These are phyloP conservation scores for Incumbomyces delicatus DNA, from an alignment of 2,329 filamentous ascomycete species.

Conservation along the genomic window DNA sequence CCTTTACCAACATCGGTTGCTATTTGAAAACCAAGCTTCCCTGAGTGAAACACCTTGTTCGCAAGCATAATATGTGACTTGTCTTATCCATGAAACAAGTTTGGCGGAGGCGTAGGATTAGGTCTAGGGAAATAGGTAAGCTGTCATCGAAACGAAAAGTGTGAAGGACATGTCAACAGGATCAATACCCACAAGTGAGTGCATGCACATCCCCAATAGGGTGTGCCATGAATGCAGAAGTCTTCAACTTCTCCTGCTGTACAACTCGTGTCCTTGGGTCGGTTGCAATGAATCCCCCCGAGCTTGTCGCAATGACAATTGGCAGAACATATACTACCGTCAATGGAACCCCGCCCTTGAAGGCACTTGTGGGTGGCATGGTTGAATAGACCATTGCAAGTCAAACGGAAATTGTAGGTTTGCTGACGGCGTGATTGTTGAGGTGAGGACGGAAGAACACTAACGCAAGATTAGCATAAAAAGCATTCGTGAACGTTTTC, in stretches of 20 bases:
- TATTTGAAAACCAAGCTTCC: too few species aligned
- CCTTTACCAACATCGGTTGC: too few species aligned
- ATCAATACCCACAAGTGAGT: neutral
- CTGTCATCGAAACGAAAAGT: too few species aligned
- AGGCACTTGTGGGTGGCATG: neutral
- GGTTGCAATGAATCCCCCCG: neutral
- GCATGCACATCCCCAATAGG: conserved; percentile 1
- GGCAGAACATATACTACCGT: neutral
- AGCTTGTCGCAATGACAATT: neutral
- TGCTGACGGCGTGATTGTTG: neutral
- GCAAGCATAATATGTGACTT: too few species aligned
- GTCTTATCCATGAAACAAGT: too few species aligned
- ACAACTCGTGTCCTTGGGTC: neutral
- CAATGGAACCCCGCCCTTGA: neutral
- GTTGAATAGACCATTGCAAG: neutral
- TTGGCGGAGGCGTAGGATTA: too few species aligned
- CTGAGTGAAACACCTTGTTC: too few species aligned
- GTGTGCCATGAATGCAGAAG: neutral
- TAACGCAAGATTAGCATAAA: neutral
- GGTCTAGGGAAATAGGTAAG: too few species aligned
- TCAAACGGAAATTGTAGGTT: conserved; percentile 2
- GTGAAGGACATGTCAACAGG: too few species aligned
- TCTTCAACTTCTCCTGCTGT: neutral
- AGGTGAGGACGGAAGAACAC: neutral
- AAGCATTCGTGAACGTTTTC: neutral